Evolutionary conservation across 2,329 filamentous ascomycete genomes (phyloP), one percentile per base, ranked within the genome.

Genomic region (Alternaria metachromatica): DNA sequence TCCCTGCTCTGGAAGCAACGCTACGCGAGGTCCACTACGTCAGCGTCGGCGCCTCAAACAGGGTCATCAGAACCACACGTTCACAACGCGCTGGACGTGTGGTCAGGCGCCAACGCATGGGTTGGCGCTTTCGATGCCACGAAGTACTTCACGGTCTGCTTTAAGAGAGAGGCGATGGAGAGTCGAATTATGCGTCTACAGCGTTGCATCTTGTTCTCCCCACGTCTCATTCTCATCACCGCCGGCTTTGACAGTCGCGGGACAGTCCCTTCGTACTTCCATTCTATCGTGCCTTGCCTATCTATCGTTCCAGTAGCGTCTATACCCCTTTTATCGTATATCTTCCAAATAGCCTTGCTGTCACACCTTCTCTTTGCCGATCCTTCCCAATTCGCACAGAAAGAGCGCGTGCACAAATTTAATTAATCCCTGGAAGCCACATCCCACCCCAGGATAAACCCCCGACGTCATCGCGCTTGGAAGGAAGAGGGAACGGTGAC

Each of bases 21-120:
- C 65, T 64, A 69, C 54, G 49, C 61, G 53, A 60, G 67, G 65
- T 71, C 70, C 68, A 71, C 72, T 41, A 41, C 37, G 37, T 41
- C 73, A 71, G 74, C 73, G 71, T 72, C 65, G 65, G 69, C 75
- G 64, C 65, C 64, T 68, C 58, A 66, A 60, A 68, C 70, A 76
- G 70, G 65, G 63, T 69, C 59, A 61, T 60, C 71, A 63, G 54
- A 46, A 55, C 61, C 61, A 57, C 64, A 59, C 37, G 25, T 51
- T 50, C 45, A 49, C 56, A 60, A 9, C 25, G 56, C 50, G 33
- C 49, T 37, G 37, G n/a, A 25, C 37, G 51, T 33, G 37, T 11
- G 28, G 21, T 23, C 49, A 25, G 28, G 64, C 68, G 69, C 68
- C 59, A 73, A 60, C 64, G 33, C 64, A 56, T 51, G 58, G 44